Evolutionary conservation across 805 yeast genomes (phyloP), one percentile per base, ranked within the genome.

Genomic region (Saccharomycopsis amapae): DNA sequence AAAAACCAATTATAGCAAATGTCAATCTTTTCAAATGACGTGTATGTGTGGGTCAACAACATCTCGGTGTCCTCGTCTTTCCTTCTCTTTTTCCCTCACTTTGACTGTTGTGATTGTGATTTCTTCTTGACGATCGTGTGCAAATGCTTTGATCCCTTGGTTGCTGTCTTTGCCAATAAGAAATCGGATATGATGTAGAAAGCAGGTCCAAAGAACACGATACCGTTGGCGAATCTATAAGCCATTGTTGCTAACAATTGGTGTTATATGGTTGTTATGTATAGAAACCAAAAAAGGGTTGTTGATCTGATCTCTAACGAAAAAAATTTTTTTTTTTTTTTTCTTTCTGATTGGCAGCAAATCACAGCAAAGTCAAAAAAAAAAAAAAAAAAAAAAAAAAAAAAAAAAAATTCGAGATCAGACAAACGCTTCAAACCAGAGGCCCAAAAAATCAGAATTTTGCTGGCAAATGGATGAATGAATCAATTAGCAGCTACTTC

Each of bases 181-280:
- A 48, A 34, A 23, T 48, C 51, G 4, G 49, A 38, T 3, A 40
- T 42, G 12, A 48, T 48, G 23, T 39, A 48, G 12, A 43, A 34
- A n/a, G 45, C 48, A 12, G 51, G 51, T 30, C 51, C 48, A 45
- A 48, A 48, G 26, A 44, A 48, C 39, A 48, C 35, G 3, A 48
- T 48, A 13, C 49, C 51, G 18, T 48, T 48, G 26, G 48, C 25
- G 22, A 48, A 48, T 30, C 28, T 43, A 22, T 32, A 25, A 24
- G 31, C 33, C 35, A 40, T 30, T 17, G 6, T 23, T 5, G 19
- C n/a, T 34, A 9, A 13, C 13, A 13, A 9, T 26, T 7, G 7
- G 30, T 26, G 30, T 9, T 26, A 26, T 26, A 13, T 13, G 7
- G 30, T 13, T 26, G 7, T 7, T 13, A 9, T 26, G 30, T 13